Evolutionary conservation across 2,329 filamentous ascomycete species (phyloP).

Genomic region (Ascochyta rabiei): DNA sequence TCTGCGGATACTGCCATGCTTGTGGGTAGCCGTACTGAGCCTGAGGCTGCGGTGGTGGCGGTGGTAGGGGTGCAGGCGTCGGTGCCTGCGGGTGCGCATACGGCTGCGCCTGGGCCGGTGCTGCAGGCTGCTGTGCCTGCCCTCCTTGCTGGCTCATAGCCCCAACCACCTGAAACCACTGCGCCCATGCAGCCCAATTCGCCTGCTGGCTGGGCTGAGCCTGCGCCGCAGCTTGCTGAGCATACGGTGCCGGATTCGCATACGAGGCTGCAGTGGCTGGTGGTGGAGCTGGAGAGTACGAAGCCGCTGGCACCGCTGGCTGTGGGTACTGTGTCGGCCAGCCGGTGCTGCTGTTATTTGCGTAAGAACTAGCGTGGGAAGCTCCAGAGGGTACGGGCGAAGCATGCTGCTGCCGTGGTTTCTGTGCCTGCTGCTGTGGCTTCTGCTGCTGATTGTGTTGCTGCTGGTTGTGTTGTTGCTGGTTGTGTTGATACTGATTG

Average conservation of each 20-base stretch:
- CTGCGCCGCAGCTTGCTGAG: conserved; percentile 19
- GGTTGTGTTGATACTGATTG: conserved; percentile 19
- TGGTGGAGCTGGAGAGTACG: conserved; percentile 23
- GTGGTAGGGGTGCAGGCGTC: conserved; percentile 18
- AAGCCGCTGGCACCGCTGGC: conserved; percentile 23
- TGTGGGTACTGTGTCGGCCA: conserved; percentile 31
- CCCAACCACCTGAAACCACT: conserved; percentile 35
- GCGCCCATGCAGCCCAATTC: conserved; percentile 36
- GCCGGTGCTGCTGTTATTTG: conserved; percentile 27
- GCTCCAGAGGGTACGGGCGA: conserved; percentile 27
- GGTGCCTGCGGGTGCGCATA: conserved; percentile 27
- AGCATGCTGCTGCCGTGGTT: conserved; percentile 22
- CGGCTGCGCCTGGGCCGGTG: conserved; percentile 22
- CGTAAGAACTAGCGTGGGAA: conserved; percentile 28
- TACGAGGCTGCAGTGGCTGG: conserved; percentile 23
- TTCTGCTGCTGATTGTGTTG: conserved; percentile 18
- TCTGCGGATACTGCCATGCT: conserved; percentile 32
- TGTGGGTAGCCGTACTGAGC: conserved; percentile 33
- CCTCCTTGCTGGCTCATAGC: conserved; percentile 32
- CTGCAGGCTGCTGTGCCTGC: conserved; percentile 26
- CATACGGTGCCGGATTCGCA: conserved; percentile 18
- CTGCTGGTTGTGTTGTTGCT: conserved; percentile 5
- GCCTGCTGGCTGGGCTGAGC: conserved; percentile 28
- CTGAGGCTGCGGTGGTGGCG: conserved; percentile 17
- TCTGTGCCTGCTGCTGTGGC: conserved; percentile 13